These are phyloP conservation scores for Dovyalis caffra DNA, from an alignment of 345 rosid genomes.

Conservation along the genomic window DNA sequence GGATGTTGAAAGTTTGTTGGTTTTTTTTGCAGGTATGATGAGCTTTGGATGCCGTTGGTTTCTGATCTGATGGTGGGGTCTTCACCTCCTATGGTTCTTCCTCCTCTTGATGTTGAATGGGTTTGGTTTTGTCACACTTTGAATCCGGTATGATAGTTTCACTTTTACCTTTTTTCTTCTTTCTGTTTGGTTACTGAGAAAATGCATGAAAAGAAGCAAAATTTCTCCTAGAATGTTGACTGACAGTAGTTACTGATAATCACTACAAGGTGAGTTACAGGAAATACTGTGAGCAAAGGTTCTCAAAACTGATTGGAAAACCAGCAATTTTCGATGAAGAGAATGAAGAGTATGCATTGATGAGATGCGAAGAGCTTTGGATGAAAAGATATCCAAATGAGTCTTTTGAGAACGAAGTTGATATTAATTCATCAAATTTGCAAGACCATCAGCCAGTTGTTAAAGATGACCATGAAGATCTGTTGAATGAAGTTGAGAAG, in stretches of 20 bases:
- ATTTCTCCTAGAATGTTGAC: too few species aligned
- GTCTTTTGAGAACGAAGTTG: slow-evolving; percentile 69
- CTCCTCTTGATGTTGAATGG: slow-evolving; percentile 95
- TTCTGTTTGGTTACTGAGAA: slow-evolving; percentile 30
- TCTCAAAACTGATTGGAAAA: slow-evolving; percentile 79
- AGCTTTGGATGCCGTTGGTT: slow-evolving; percentile 95
- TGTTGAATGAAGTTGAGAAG: slow-evolving; percentile 48
- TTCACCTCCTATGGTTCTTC: slow-evolving; percentile 63
- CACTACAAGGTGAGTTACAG: slow-evolving; percentile 55
- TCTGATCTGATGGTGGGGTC: slow-evolving; percentile 65
- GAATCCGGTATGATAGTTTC: slow-evolving; percentile 59
- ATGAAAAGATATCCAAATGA: slow-evolving; percentile 50
- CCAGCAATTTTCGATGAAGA: slow-evolving; percentile 66
- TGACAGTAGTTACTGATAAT: neutral
- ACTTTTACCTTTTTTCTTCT: neutral
- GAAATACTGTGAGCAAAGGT: slow-evolving; percentile 65
- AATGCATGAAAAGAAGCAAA: neutral
- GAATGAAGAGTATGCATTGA: slow-evolving; percentile 74
- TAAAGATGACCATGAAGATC: slow-evolving; percentile 33
- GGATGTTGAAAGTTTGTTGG: neutral
- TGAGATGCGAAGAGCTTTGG: slow-evolving; percentile 74
- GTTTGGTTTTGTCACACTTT: slow-evolving; percentile 93
- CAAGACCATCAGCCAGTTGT: slow-evolving; percentile 9
- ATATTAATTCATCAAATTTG: slow-evolving; percentile 25
- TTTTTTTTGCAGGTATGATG: slow-evolving; percentile 64